These are phyloP conservation scores for Lachnellula arida DNA, from an alignment of 2,329 filamentous ascomycete genomes.

Conservation along the genomic window DNA sequence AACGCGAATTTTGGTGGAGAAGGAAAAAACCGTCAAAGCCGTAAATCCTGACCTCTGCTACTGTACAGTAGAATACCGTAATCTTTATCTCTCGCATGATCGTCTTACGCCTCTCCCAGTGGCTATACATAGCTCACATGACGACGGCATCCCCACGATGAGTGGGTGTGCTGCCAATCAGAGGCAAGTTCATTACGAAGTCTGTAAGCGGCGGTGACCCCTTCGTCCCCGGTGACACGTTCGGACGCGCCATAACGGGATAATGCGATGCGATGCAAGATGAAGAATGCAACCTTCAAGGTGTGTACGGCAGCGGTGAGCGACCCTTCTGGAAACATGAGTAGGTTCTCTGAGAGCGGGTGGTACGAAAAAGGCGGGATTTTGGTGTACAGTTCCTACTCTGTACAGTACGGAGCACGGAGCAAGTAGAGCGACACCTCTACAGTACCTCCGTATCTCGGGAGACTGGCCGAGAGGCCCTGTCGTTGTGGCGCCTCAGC, in stretches of 20 bases:
- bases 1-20: background rate
- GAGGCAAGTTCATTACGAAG: background rate
- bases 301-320: conserved; percentile 7
- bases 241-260: conserved; percentile 2
- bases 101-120: background rate
- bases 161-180: conserved; percentile 1
- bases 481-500: conserved; percentile 6
- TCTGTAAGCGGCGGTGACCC: background rate
- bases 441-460: conserved; percentile 1
- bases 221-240: conserved; percentile 2
- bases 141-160: conserved; percentile 1
- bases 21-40: background rate
- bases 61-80: too few species aligned
- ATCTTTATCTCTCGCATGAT: background rate
- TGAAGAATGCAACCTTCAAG: conserved; percentile 1
- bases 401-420: too few species aligned
- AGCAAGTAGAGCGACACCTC: background rate
- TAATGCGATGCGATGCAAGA: conserved; percentile 12
- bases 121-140: conserved; percentile 13
- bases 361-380: background rate
- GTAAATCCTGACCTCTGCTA: background rate
- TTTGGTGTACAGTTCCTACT: background rate
- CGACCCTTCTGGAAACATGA: conserved; percentile 4
- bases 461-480: conserved; percentile 11
- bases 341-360: background rate